phyloP scores from a whole-genome alignment of 2,329 filamentous ascomycete genomes.

The Aspergillus novoparasiticus region DNA sequence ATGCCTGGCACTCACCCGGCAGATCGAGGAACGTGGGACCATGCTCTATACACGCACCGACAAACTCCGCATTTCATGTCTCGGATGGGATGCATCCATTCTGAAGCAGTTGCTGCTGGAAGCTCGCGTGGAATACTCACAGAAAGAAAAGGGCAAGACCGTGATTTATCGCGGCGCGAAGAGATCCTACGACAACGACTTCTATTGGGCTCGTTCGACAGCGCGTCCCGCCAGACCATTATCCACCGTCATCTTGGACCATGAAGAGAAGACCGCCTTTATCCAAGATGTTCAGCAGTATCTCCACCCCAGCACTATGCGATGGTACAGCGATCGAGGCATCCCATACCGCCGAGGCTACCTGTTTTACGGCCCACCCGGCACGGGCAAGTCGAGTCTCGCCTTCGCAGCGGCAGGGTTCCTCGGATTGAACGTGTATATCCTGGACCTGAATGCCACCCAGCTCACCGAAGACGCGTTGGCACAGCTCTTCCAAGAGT shows the following conservation, averaged over 20 bases:
- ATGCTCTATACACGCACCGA: constrained; percentile 6
- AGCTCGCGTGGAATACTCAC: constrained; percentile 8
- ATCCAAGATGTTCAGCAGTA: constrained; percentile 8
- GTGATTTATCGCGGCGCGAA: constrained; percentile 10
- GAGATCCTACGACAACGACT: not conserved
- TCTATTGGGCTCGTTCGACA: constrained; percentile 6
- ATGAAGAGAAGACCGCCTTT: not conserved
- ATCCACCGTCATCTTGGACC: constrained; percentile 7
- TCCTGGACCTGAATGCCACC: constrained; percentile 60
- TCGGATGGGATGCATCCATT: constrained; percentile 4
- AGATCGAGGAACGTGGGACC: not conserved
- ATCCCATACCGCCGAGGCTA: constrained; percentile 79
- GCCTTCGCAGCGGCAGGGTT: constrained; percentile 53
- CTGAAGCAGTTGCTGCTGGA: constrained; percentile 10
- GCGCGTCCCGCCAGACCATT: constrained; percentile 4
- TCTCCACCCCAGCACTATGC: constrained; percentile 10
- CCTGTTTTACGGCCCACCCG: constrained; percentile 17
- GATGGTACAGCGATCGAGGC: constrained; percentile 39
- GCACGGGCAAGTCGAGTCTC: constrained; percentile 19
- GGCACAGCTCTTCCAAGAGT: constrained; percentile 57
- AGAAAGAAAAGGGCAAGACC: constrained; percentile 10
- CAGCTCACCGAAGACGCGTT: constrained; percentile 63
- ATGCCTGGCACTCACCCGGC: constrained; percentile 3
- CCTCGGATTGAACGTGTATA: constrained; percentile 68
- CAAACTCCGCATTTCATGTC: constrained; percentile 9